These are phyloP conservation scores for Leptographium radiaticola DNA, from an alignment of 2,329 filamentous ascomycete species.

Conservation along the genomic window DNA sequence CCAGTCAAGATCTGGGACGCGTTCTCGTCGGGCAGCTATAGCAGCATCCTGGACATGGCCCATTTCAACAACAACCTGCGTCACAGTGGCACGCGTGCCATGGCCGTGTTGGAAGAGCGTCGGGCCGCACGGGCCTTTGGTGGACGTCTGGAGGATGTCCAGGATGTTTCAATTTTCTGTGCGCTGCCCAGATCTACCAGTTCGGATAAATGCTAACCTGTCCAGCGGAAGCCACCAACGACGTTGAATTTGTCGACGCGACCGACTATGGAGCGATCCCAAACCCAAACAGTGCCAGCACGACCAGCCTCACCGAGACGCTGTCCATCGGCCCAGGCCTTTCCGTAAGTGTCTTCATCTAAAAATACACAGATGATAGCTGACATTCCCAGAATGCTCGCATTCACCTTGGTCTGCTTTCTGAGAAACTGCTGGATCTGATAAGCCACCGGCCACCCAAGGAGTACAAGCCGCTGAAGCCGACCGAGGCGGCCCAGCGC, in stretches of 20 bases:
- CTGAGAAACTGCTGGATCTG: slow-evolving; percentile 39
- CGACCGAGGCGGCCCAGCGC: slow-evolving; percentile 20
- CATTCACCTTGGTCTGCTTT: slow-evolving; percentile 32
- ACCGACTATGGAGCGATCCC: slow-evolving; percentile 42
- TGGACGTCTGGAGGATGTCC: slow-evolving; percentile 25
- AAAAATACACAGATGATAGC: no score
- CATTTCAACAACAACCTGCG: slow-evolving; percentile 29
- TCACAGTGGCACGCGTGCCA: slow-evolving; percentile 36
- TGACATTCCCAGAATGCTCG: slow-evolving; percentile 28
- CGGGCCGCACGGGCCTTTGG: slow-evolving; percentile 31
- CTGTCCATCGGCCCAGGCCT: slow-evolving; percentile 37
- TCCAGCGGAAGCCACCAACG: slow-evolving; percentile 28
- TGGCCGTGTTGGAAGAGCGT: slow-evolving; percentile 38
- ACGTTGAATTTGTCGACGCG: slow-evolving; percentile 25
- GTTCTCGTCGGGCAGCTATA: slow-evolving; percentile 36
- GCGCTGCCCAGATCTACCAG: neutral
- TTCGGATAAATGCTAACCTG: slow-evolving; percentile 5
- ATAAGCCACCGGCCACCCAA: slow-evolving; percentile 34
- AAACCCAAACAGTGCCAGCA: slow-evolving; percentile 26
- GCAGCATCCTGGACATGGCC: slow-evolving; percentile 34
- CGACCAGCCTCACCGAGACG: slow-evolving; percentile 26
- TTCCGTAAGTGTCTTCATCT: slow-evolving; percentile 24
- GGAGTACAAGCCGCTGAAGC: slow-evolving; percentile 33
- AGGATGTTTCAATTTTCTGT: slow-evolving; percentile 34
- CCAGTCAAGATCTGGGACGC: slow-evolving; percentile 32